Base-by-base conservation (phyloP, 768 basidiomycete species). In the Boletellus sp. region DNA sequence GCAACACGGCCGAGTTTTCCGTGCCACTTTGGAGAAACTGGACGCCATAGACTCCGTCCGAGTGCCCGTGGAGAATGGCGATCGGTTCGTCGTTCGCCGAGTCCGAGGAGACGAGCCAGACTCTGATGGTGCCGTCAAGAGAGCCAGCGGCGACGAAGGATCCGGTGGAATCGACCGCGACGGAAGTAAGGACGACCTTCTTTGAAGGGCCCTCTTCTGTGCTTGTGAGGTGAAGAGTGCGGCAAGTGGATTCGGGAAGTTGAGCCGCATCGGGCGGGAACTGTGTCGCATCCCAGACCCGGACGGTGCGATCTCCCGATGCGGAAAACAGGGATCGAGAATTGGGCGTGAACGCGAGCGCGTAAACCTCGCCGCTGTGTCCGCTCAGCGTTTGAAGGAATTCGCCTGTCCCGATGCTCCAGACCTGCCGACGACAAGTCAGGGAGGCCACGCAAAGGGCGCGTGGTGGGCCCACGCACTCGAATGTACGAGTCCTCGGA, bases 121-220 rank as follows among this genome's bases (percentile, higher is more conserved):
- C 68, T 45, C 79, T 71, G 26, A 81, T 68, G 48, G 73, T 65
- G 20, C 75, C 74, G 57, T 80, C 78, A n/a, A 81, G 70, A 28
- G 70, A 71, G 9, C 78, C 80, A 32, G 79, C 74, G 33, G 78
- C 80, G 17, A 79, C 72, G 47, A 76, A 70, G 41, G 66, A 68
- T 4, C 77, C 75, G 48, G 58, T 49, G 2, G 42, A 28, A 44
- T 70, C 60, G 22, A 69, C 59, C 1, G 67, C 28, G 20, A 68
- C 54, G 2, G 67, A 68, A 40, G 66, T 68, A 23, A 66, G 61
- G 41, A 66, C 66, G 20, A 54, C 50, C 9, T 66, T 59, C 23
- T 64, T 51, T 13, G 58, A 51, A 1, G 50, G 45, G 31, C 47
- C 52, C 42, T 58, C 55, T 50, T 53, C 58, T 12, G 44, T 16